Percentiles rank a stretch among this genome's conserved stretches.
These are phyloP conservation scores for peach (Prunus persica) DNA, from an alignment of 306 rosid genomes.

Conservation along the genomic window Prunus_persica_NCBIv2 NC_034010.1:15588001-15588500, in stretches of 20 bases:
- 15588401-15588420: too few relatives aligned
- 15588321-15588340: neutral
- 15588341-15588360: neutral
- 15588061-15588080: constrained; percentile 64
- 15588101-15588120: constrained; percentile 61
- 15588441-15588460: too few relatives aligned
- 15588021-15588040: constrained; percentile 70
- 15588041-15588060: constrained; percentile 98
- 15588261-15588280: constrained; percentile 84
- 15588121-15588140: constrained; percentile 70
- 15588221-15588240: constrained; percentile 55
- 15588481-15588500: too few relatives aligned
- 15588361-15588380: neutral
- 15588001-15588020: constrained; percentile 56
- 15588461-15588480: too few relatives aligned
- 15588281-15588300: constrained; percentile 38
- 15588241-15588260: constrained; percentile 45
- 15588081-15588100: constrained; percentile 46
- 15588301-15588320: neutral
- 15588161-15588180: constrained; percentile 69
- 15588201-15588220: constrained; percentile 66
- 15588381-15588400: too few relatives aligned
- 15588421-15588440: too few relatives aligned
- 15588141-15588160: constrained; percentile 64
- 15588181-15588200: constrained; percentile 37